Percentiles rank a stretch among this genome's conserved stretches.
Evolutionary conservation across 2,329 filamentous ascomycete genomes (phyloP).

Genomic region (Dryadomyces sulphureus): DNA sequence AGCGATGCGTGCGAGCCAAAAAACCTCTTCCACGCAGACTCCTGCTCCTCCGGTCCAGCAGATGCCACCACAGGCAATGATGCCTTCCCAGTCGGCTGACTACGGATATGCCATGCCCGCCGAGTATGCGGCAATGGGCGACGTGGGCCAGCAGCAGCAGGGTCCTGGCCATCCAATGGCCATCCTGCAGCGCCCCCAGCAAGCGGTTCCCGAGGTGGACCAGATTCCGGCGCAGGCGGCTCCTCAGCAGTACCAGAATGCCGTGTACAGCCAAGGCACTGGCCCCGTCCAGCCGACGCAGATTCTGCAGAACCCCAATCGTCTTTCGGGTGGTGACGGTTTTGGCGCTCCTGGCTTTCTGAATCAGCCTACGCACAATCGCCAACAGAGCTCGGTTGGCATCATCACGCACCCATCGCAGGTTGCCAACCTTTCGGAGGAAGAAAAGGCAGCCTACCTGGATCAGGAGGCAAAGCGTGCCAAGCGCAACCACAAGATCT

Average conservation of each 20-base stretch:
- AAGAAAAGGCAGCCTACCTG: constrained; percentile 70
- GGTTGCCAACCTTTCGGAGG: constrained; percentile 62
- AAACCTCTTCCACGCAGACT: constrained; percentile 22
- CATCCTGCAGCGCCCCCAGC: constrained; percentile 39
- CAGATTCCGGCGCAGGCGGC: constrained; percentile 16
- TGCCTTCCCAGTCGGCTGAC: constrained; percentile 10
- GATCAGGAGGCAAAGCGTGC: constrained; percentile 88
- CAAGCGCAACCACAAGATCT: constrained; percentile 97
- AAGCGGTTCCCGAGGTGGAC: constrained; percentile 22
- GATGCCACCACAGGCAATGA: constrained; percentile 12
- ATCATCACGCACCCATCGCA: constrained; percentile 51
- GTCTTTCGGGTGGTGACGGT: constrained; percentile 37
- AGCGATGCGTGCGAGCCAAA: constrained; percentile 62
- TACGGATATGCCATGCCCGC: constrained; percentile 6
- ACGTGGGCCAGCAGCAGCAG: constrained; percentile 4
- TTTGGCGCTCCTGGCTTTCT: constrained; percentile 18
- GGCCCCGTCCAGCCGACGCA: constrained; percentile 48
- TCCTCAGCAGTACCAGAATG: constrained; percentile 12
- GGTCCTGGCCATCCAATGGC: constrained; percentile 29
- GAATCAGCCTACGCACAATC: constrained; percentile 19
- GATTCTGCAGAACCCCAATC: constrained; percentile 66
- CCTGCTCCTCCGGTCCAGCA: constrained; percentile 18
- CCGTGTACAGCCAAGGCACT: constrained; percentile 14
- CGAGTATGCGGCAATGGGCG: not conserved
- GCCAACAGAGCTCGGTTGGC: constrained; percentile 36